These are phyloP conservation scores for Mercurialis annua DNA, from an alignment of 345 rosid species.

Conservation along the genomic window DNA sequence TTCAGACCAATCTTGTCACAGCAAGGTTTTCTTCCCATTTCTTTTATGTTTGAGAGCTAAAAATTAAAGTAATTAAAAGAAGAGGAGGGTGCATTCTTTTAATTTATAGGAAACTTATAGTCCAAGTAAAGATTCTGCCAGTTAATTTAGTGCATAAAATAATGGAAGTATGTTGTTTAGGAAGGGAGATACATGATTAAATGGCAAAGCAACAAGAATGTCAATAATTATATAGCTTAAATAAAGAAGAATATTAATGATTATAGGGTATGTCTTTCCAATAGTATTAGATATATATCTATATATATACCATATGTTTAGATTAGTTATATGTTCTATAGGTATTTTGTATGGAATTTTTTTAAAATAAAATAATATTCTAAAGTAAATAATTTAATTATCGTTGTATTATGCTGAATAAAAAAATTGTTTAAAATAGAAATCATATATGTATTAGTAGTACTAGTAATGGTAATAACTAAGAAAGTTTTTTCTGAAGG, in stretches of 20 bases:
- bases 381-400: not conserved
- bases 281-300: too few relatives aligned
- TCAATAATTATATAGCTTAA: not conserved
- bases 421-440: conserved; percentile 13
- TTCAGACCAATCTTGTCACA: conserved; percentile 91
- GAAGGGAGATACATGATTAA: conserved; percentile 41
- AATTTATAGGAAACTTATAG: conserved; percentile 24
- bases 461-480: conserved; percentile 7
- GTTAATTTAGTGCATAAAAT: conserved; percentile 31
- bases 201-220: conserved; percentile 1
- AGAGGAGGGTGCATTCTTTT: not conserved
- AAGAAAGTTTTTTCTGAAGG: not conserved
- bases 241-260: too few relatives aligned
- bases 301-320: too few relatives aligned
- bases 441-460: not conserved
- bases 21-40: conserved; percentile 91
- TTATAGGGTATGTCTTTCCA: too few relatives aligned
- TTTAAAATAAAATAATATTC: not conserved
- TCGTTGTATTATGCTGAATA: too few relatives aligned
- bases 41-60: not conserved
- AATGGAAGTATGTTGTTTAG: conserved; percentile 23
- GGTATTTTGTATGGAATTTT: too few relatives aligned
- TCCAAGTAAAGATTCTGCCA: conserved; percentile 41
- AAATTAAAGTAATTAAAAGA: not conserved
- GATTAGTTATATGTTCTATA: too few relatives aligned